These are phyloP conservation scores for Paracoccidioides lutzii DNA, from an alignment of 2,329 filamentous ascomycete genomes.

Conservation along the genomic window DNA sequence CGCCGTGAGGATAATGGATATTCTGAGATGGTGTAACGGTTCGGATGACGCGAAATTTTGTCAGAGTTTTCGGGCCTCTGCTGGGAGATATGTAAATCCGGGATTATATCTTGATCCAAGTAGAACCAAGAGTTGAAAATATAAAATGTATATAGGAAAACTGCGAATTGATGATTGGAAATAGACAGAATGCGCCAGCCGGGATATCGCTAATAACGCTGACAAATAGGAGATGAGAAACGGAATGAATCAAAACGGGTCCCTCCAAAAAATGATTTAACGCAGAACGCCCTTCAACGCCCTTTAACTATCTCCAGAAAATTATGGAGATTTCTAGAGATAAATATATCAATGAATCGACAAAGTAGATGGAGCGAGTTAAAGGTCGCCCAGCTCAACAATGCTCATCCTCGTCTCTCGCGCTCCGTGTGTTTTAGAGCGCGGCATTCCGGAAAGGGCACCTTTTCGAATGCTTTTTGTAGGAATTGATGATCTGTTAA, in stretches of 20 bases:
- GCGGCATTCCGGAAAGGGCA: not conserved
- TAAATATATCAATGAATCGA: not conserved
- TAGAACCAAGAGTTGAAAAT: not conserved
- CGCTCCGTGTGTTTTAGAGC: not conserved
- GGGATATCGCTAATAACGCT: not conserved
- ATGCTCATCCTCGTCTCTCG: not conserved
- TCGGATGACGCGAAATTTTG: not conserved
- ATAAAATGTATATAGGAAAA: not conserved
- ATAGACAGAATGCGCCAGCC: not conserved
- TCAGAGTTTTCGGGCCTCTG: not conserved
- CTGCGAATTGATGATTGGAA: not conserved
- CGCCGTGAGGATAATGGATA: not conserved
- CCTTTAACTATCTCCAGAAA: not conserved
- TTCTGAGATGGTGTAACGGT: not conserved
- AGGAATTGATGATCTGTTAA: not conserved
- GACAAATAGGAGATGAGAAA: not conserved
- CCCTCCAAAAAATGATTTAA: not conserved
- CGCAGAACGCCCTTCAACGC: not conserved
- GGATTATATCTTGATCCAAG: not conserved
- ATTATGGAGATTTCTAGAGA: not conserved
- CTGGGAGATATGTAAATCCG: not conserved
- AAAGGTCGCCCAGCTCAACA: constrained; percentile 10
- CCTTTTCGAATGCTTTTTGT: not conserved
- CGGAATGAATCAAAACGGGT: not conserved
- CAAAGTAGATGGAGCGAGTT: not conserved